Base-by-base conservation (phyloP, 192 early-diverging fungal species). In the Coemansia umbellata region DNA sequence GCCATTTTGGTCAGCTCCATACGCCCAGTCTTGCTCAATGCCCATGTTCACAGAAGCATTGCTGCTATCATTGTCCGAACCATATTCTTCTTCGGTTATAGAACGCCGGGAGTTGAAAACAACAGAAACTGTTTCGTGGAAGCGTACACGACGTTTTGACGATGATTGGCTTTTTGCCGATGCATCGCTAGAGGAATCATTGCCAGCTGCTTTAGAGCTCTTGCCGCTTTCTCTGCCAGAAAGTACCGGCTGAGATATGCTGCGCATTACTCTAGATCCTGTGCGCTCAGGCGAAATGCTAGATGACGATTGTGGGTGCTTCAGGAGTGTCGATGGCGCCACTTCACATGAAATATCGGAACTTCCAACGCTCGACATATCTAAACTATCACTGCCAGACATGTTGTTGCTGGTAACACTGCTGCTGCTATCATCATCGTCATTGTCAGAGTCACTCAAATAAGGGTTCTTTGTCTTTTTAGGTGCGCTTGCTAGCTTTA, bases 71-170 rank as follows among this genome's bases (percentile, higher is more conserved):
- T 56, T 69, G 45, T 69, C 72, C 11, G 72, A 75, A 17, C 64
- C 72, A 17, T 55, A 52, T 2, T 60, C 53, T 5, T 75, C 60
- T 21, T 63, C 65, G 0, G 64, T 30, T 2, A 37, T 27, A 4
- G 65, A 64, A 23, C 60, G 53, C 10, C 56, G 37, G 4, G 61
- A 57, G 43, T 64, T 75, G 37, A 75, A 67, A 0, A 75, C 72
- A 5, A 75, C 72, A 0, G 72, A 68, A 31, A 75, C 72, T 2
- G 72, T 75, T 24, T 75, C 72, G 30, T 69, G 65, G 53, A 75
- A 75, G 32, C 72, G 43, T 19, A 75, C 72, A 24, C 61, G 72
- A 2, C 72, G 65, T 53, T 53, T 75, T 1, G 72, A 75, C 9
- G 72, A 75, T 37, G 72, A 59, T 42, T 69, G 72, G 44, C 72